phyloP scores from a whole-genome alignment of 352 stramenopile species.

The Phytophthora pinifolia region DNA sequence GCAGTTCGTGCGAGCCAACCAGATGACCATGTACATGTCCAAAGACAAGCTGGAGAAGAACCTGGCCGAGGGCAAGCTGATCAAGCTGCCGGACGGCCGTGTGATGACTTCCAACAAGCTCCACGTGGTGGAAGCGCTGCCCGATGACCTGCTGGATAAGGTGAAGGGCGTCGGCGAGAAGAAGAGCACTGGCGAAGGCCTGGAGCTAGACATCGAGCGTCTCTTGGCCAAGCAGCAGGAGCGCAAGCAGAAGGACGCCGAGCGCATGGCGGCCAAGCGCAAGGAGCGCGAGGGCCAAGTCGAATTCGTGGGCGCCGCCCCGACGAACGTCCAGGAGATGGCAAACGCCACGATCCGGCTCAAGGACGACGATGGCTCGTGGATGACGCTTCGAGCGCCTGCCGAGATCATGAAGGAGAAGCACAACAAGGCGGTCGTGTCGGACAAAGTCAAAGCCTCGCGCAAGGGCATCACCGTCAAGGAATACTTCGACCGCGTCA shows the following conservation, averaged over 20 bases:
- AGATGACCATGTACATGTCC: conserved; percentile 86
- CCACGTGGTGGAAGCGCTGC: conserved; percentile 78
- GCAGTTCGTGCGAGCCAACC: conserved; percentile 82
- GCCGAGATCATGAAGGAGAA: conserved; percentile 83
- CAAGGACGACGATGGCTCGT: conserved; percentile 82
- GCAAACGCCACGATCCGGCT: conserved; percentile 79
- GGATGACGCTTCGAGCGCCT: conserved; percentile 78
- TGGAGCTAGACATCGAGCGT: conserved; percentile 79
- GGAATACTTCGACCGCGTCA: conserved; percentile 87
- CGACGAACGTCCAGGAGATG: conserved; percentile 67
- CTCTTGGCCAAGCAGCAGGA: conserved; percentile 73
- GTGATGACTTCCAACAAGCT: conserved; percentile 88
- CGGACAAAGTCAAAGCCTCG: conserved; percentile 63
- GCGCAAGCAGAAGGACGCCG: conserved; percentile 52
- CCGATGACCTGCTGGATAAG: conserved; percentile 68
- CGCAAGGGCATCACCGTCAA: conserved; percentile 84
- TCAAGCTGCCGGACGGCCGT: conserved; percentile 67
- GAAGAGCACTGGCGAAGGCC: conserved; percentile 25
- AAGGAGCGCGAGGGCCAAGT: conserved; percentile 49
- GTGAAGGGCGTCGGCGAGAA: conserved; percentile 42
- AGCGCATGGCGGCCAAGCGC: conserved; percentile 47
- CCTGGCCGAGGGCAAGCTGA: conserved; percentile 69
- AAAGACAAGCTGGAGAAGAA: conserved; percentile 85
- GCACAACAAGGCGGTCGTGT: conserved; percentile 62
- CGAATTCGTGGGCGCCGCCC: conserved; percentile 61